phyloP scores from a whole-genome alignment of 1,284 basidiomycete species.

The Irpex rosettiformis region DNA sequence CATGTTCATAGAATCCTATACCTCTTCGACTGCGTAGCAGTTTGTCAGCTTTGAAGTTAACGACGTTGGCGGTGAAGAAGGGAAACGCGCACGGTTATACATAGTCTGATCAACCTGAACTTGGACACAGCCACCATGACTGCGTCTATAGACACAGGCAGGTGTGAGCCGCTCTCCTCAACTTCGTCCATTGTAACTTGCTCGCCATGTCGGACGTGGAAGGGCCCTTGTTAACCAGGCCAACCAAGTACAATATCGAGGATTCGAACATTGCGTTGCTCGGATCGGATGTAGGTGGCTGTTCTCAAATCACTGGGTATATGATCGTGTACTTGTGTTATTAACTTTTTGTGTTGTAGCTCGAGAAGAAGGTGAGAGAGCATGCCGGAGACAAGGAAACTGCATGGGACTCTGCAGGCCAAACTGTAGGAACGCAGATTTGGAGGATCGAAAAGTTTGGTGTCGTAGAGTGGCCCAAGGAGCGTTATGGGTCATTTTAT shows the following conservation, averaged over 20 bases:
- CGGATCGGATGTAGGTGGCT: slow-evolving; percentile 50
- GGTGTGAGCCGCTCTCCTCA: neutral
- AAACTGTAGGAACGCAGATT: slow-evolving; percentile 41
- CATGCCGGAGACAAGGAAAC: slow-evolving; percentile 48
- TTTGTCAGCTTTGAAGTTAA: neutral
- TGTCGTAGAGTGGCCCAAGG: slow-evolving; percentile 50
- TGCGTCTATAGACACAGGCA: neutral
- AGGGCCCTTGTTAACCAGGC: slow-evolving; percentile 16
- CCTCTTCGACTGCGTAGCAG: neutral
- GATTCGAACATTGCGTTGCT: slow-evolving; percentile 61
- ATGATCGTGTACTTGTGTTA: neutral
- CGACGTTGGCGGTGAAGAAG: neutral
- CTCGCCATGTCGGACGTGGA: slow-evolving; percentile 2
- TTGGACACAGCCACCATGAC: slow-evolving; percentile 1
- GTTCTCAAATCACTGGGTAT: neutral
- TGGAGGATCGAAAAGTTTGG: slow-evolving; percentile 61
- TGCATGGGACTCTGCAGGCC: slow-evolving; percentile 50
- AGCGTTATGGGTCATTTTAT: slow-evolving; percentile 52
- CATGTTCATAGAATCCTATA: neutral
- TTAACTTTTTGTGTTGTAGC: slow-evolving; percentile 28
- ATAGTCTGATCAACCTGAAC: neutral
- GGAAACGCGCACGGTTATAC: neutral
- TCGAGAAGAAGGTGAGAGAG: slow-evolving; percentile 55
- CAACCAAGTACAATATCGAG: slow-evolving; percentile 51
- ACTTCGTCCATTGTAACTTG: neutral